These are phyloP conservation scores for Fusarium sp. DNA, from an alignment of 2,329 filamentous ascomycete species.

Conservation along the genomic window DNA sequence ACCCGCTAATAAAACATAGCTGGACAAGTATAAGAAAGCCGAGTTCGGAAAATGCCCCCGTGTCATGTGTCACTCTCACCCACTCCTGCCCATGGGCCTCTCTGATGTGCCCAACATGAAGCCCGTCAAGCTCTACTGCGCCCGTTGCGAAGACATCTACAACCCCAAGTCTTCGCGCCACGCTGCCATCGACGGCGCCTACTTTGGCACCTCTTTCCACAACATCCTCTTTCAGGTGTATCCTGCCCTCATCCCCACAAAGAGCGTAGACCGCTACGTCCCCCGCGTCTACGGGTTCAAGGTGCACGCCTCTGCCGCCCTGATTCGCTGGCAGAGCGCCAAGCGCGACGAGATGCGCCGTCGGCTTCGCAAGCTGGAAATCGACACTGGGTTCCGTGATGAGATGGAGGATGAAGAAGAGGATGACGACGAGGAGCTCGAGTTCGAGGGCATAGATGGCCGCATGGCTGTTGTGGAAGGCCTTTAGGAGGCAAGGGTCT, in stretches of 20 bases:
- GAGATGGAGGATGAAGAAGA: slow-evolving; percentile 73
- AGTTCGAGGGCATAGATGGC: slow-evolving; percentile 53
- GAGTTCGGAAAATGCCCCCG: slow-evolving; percentile 99
- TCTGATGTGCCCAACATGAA: slow-evolving; percentile 89
- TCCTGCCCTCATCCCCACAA: slow-evolving; percentile 86
- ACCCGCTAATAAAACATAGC: slow-evolving; percentile 61
- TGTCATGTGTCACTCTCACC: slow-evolving; percentile 93
- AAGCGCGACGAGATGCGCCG: slow-evolving; percentile 85
- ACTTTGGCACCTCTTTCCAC: slow-evolving; percentile 98
- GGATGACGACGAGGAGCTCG: slow-evolving; percentile 64
- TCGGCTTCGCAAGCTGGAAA: slow-evolving; percentile 74
- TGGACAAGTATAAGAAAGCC: slow-evolving; percentile 98
- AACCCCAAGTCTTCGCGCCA: slow-evolving; percentile 98
- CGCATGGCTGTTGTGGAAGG: slow-evolving; percentile 45
- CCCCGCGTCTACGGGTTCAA: slow-evolving; percentile 95
- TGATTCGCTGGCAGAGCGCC: slow-evolving; percentile 90
- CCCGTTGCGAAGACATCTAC: slow-evolving; percentile 97
- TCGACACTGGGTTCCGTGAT: slow-evolving; percentile 85
- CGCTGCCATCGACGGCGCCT: slow-evolving; percentile 94
- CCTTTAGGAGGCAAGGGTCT: slow-evolving; percentile 22
- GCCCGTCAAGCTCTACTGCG: slow-evolving; percentile 96
- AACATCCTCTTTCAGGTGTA: slow-evolving; percentile 99
- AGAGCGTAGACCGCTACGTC: slow-evolving; percentile 86
- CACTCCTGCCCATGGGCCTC: slow-evolving; percentile 93
- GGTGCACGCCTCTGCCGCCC: slow-evolving; percentile 87